A percentile compares a stretch with the other conserved stretches of the same genome.
Evolutionary conservation across 192 early-diverging fungal genomes (phyloP).

Genomic region (Gamsiella multidivaricata): DNA sequence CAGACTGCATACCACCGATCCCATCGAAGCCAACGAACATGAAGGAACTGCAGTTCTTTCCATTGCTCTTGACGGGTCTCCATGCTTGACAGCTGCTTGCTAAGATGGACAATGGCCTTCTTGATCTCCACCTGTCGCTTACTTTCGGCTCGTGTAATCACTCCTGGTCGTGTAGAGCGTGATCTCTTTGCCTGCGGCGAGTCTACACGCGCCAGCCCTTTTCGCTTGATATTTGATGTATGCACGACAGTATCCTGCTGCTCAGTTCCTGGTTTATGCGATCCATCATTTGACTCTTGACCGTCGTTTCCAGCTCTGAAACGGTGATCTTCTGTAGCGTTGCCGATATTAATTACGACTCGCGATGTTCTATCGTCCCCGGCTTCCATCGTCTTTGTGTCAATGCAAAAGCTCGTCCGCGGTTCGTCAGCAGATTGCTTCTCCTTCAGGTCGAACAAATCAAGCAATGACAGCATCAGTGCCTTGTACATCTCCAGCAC

Average conservation of each 20-base stretch:
- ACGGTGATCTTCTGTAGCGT: neutral
- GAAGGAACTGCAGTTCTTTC: conserved; percentile 69
- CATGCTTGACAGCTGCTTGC: conserved; percentile 41
- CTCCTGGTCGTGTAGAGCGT: neutral
- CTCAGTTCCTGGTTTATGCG: neutral
- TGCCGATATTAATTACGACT: neutral
- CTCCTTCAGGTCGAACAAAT: conserved; percentile 12
- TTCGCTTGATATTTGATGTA: neutral
- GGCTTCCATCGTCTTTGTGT: neutral
- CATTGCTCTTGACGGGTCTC: conserved; percentile 63
- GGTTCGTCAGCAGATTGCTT: neutral
- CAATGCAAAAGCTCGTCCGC: neutral
- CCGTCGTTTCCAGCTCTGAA: neutral
- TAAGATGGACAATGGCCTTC: conserved; percentile 15
- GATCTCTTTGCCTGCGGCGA: conserved; percentile 10
- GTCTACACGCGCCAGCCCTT: neutral
- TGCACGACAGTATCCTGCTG: neutral
- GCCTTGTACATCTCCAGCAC: conserved; percentile 37
- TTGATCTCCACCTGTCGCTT: conserved; percentile 27
- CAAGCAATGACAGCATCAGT: conserved; percentile 21
- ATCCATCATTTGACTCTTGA: neutral
- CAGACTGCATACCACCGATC: conserved; percentile 59
- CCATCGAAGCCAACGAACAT: conserved; percentile 62
- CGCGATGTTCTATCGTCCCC: neutral
- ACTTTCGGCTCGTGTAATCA: conserved; percentile 35